Percentiles rank a stretch among this genome's conserved stretches.
Evolutionary conservation across 257 asterid species (phyloP).

Genomic region (Catharanthus roseus): DNA sequence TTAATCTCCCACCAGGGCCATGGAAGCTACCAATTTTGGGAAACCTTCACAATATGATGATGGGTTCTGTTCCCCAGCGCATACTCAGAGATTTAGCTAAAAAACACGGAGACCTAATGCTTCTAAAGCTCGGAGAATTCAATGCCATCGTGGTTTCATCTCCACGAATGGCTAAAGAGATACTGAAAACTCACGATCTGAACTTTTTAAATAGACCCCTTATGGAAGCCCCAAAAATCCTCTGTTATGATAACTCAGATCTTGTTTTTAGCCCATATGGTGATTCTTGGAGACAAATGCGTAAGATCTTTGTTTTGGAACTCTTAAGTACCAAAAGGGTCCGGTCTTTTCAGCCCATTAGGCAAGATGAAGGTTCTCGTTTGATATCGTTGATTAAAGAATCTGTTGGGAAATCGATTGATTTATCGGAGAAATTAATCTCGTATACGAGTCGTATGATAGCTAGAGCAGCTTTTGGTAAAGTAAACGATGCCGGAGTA

Average conservation of each 20-base stretch:
- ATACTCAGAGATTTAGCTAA: neutral
- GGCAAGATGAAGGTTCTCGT: conserved; percentile 12
- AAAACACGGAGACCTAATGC: conserved; percentile 27
- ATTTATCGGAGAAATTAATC: conserved; percentile 10
- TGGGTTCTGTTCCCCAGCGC: neutral
- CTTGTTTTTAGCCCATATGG: conserved; percentile 16
- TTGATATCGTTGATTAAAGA: conserved; percentile 4
- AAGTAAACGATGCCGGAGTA: neutral
- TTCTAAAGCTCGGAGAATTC: conserved; percentile 23
- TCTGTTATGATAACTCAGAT: conserved; percentile 13
- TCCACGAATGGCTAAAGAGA: conserved; percentile 16
- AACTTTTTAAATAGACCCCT: conserved; percentile 14
- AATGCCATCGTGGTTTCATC: conserved; percentile 20
- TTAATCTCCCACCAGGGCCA: conserved; percentile 6
- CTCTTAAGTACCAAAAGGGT: conserved; percentile 15
- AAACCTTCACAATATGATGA: neutral
- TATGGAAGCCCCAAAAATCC: neutral
- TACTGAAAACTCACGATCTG: conserved; percentile 19
- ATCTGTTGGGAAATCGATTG: conserved; percentile 9
- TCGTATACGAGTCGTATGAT: conserved; percentile 10
- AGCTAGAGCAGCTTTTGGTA: conserved; percentile 20
- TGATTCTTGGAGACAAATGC: conserved; percentile 27
- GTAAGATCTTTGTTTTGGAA: conserved; percentile 17
- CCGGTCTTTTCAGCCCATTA: conserved; percentile 10
- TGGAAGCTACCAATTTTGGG: neutral